Evolutionary conservation across 2,329 filamentous ascomycete species (phyloP).

Genomic region (Xylariales sp.): DNA sequence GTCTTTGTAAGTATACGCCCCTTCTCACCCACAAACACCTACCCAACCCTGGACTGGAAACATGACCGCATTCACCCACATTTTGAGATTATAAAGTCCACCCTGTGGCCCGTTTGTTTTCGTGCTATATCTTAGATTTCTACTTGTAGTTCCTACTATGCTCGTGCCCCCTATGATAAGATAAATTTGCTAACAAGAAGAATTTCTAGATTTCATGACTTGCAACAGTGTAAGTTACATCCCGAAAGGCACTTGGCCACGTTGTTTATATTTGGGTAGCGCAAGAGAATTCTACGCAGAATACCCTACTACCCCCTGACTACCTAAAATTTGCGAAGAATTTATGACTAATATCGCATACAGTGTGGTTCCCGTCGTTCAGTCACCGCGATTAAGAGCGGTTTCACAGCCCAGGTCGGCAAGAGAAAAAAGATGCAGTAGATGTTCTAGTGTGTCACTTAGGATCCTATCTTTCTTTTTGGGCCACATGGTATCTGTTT

Average conservation of each 20-base stretch:
- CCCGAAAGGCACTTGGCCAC: not conserved
- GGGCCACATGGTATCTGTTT: conserved; percentile 29
- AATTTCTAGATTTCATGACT: conserved; percentile 81
- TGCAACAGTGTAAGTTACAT: conserved; percentile 74
- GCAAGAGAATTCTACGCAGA: not conserved
- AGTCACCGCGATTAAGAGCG: conserved; percentile 98
- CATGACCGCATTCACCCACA: not conserved
- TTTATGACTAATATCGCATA: conserved; percentile 17
- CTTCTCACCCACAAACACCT: not conserved
- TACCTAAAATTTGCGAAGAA: not conserved
- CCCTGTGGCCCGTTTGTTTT: not conserved
- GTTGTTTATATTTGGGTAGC: not conserved
- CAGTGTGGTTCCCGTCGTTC: conserved; percentile 80
- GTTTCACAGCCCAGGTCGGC: conserved; percentile 99
- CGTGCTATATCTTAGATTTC: not conserved
- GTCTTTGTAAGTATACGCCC: conserved; percentile 67
- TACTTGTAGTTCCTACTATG: not conserved
- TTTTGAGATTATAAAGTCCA: not conserved
- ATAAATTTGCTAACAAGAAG: conserved; percentile 19
- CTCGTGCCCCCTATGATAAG: not conserved
- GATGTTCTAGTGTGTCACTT: conserved; percentile 10
- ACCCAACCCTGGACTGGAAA: not conserved
- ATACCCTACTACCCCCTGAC: not conserved
- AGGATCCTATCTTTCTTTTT: conserved; percentile 18
- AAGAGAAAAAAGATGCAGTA: conserved; percentile 93